Evolutionary conservation across 768 basidiomycete genomes (phyloP).

Genomic region (Porphyrellus cyaneotinctus): DNA sequence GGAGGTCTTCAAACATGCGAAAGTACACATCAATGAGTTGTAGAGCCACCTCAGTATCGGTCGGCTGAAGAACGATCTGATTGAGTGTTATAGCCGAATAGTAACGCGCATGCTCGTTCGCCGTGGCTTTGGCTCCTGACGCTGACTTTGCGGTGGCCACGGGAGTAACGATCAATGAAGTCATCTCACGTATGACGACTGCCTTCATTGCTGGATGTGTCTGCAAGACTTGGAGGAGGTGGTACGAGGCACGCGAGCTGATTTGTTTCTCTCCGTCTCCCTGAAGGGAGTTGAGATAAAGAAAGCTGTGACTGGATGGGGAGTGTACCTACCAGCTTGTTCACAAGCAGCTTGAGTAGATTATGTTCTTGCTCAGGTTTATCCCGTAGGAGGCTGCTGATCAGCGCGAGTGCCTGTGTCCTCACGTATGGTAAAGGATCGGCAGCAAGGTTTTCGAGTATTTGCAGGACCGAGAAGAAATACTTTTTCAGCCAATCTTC

Average conservation of each 20-base stretch:
- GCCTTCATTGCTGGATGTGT: conserved; percentile 90
- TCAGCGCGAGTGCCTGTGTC: conserved; percentile 73
- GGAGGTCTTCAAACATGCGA: conserved; percentile 84
- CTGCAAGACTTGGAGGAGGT: conserved; percentile 86
- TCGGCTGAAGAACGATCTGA: conserved; percentile 71
- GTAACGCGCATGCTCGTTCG: conserved; percentile 77
- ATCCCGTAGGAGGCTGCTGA: conserved; percentile 75
- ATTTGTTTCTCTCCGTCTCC: conserved; percentile 87
- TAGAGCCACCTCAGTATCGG: conserved; percentile 71
- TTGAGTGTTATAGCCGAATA: conserved; percentile 94
- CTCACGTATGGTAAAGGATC: conserved; percentile 88
- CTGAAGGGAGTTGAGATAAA: conserved; percentile 34
- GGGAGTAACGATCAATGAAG: conserved; percentile 55
- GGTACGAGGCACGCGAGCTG: conserved; percentile 86
- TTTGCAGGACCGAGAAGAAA: conserved; percentile 88
- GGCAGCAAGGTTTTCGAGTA: conserved; percentile 80
- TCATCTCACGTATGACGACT: conserved; percentile 84
- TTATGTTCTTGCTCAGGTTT: conserved; percentile 99
- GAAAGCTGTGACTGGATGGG: not conserved
- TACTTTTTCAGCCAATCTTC: conserved; percentile 98
- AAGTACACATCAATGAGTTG: conserved; percentile 89
- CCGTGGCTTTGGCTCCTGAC: conserved; percentile 29
- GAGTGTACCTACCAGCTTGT: conserved; percentile 71
- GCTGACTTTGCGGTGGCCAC: conserved; percentile 14
- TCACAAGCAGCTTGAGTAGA: conserved; percentile 83